These are phyloP conservation scores for Dipodascus albidus DNA, from an alignment of 805 yeast species.

Conservation along the genomic window DNA sequence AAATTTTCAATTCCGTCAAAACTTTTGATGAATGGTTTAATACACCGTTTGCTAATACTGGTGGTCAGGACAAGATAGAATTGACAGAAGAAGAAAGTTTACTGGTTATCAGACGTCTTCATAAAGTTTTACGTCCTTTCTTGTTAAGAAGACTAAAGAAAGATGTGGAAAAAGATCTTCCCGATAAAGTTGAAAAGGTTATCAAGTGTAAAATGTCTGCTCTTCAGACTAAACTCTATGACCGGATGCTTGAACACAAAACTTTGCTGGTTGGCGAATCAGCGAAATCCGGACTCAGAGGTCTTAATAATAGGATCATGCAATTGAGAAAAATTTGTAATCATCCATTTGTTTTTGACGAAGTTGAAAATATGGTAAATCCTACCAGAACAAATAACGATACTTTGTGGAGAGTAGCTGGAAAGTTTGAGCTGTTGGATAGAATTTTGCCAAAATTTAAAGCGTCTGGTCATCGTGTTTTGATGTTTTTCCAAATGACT, in stretches of 20 bases:
- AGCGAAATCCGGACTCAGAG: conserved; percentile 46
- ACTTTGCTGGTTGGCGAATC: conserved; percentile 58
- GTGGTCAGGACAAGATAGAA: conserved; percentile 88
- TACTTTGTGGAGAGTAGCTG: conserved; percentile 80
- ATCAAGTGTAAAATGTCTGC: conserved; percentile 89
- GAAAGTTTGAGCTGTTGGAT: conserved; percentile 87
- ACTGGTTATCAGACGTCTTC: conserved; percentile 87
- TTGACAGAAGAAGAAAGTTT: conserved; percentile 92
- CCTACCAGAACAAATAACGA: conserved; percentile 64
- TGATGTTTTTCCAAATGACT: conserved; percentile 96
- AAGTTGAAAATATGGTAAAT: conserved; percentile 72
- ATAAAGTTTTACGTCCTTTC: conserved; percentile 91
- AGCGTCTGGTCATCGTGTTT: conserved; percentile 78
- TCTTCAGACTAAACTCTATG: conserved; percentile 70
- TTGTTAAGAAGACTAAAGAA: conserved; percentile 87
- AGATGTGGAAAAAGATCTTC: conserved; percentile 94
- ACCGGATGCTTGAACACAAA: conserved; percentile 83
- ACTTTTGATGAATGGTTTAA: conserved; percentile 98
- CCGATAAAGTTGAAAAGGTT: conserved; percentile 90
- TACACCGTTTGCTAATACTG: conserved; percentile 94
- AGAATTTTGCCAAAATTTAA: conserved; percentile 78
- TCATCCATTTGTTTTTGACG: conserved; percentile 94
- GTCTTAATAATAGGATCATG: conserved; percentile 90
- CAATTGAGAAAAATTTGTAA: conserved; percentile 93
- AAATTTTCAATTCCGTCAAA: conserved; percentile 91